phyloP scores from a whole-genome alignment of 345 rosid genomes.

The Eucalyptus regnans region DNA sequence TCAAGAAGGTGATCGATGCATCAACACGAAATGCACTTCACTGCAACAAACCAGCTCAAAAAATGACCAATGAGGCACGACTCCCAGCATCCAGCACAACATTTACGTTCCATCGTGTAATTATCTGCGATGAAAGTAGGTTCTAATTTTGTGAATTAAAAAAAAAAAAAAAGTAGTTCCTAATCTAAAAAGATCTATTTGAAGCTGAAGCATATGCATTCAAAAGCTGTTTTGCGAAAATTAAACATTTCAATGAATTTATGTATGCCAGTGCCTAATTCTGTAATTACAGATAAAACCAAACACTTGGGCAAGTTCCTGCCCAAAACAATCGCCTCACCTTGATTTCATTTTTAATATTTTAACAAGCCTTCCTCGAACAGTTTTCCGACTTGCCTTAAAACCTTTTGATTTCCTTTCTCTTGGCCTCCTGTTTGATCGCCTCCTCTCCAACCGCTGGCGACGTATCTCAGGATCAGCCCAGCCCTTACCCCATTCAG shows the following conservation, averaged over 20 bases:
- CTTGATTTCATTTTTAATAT: not conserved
- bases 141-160: not conserved
- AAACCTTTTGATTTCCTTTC: slow-evolving; percentile 4
- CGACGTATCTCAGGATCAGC: slow-evolving; percentile 81
- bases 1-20: not conserved
- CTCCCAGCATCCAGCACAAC: not conserved
- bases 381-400: slow-evolving; percentile 14
- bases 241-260: not conserved
- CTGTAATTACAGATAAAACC: not conserved
- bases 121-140: not conserved
- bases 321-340: not conserved
- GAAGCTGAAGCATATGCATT: not conserved
- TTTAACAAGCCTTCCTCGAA: slow-evolving; percentile 33
- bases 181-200: not conserved
- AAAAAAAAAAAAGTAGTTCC: not conserved
- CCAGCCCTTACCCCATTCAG: slow-evolving; percentile 89
- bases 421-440: slow-evolving; percentile 6
- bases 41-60: not conserved
- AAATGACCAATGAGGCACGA: not conserved
- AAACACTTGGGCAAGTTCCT: not conserved
- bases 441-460: slow-evolving; percentile 28
- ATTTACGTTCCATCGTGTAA: not conserved
- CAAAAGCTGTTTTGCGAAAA: not conserved
- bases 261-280: not conserved
- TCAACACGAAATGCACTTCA: not conserved